A percentile compares a stretch with the other conserved stretches of the same genome.
These are phyloP conservation scores for Millerozyma miso DNA, from an alignment of 805 yeast genomes.

Conservation along the genomic window DNA sequence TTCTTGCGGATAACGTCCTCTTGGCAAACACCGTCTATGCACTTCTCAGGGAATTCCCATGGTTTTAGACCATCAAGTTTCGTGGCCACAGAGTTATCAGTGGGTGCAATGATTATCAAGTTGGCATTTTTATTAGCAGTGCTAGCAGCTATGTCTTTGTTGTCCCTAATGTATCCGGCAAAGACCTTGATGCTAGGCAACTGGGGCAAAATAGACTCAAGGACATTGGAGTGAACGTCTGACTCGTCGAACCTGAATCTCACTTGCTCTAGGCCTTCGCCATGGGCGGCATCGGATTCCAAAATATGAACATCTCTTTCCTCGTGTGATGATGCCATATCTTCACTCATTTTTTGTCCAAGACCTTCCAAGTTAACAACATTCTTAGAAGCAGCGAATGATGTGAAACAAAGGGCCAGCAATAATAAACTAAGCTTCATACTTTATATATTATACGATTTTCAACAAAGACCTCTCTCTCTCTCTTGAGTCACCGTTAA, in stretches of 20 bases:
- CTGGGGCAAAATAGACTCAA: conserved; percentile 36
- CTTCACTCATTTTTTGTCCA: conserved; percentile 4
- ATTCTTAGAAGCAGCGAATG: conserved; percentile 3
- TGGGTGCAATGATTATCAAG: conserved; percentile 67
- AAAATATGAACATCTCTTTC: conserved; percentile 14
- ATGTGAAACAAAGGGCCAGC: not conserved
- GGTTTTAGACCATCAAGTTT: conserved; percentile 59
- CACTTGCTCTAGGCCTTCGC: conserved; percentile 15
- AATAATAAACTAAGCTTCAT: not conserved
- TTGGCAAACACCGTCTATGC: conserved; percentile 34
- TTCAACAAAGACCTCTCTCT: no score
- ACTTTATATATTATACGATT: no score
- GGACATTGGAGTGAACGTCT: conserved; percentile 16
- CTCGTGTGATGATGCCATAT: conserved; percentile 9
- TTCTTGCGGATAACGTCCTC: conserved; percentile 51
- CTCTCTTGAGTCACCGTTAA: no score
- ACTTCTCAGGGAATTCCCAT: conserved; percentile 70
- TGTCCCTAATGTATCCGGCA: conserved; percentile 67
- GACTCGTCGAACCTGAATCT: not conserved
- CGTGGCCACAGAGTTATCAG: conserved; percentile 46
- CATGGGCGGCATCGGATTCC: not conserved
- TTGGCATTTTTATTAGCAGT: conserved; percentile 42
- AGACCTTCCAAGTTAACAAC: conserved; percentile 12
- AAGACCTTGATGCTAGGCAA: conserved; percentile 49
- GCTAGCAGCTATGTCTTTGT: conserved; percentile 43